Evolutionary conservation across 805 yeast species (phyloP).

Genomic region (Scheffersomyces stipitis): DNA sequence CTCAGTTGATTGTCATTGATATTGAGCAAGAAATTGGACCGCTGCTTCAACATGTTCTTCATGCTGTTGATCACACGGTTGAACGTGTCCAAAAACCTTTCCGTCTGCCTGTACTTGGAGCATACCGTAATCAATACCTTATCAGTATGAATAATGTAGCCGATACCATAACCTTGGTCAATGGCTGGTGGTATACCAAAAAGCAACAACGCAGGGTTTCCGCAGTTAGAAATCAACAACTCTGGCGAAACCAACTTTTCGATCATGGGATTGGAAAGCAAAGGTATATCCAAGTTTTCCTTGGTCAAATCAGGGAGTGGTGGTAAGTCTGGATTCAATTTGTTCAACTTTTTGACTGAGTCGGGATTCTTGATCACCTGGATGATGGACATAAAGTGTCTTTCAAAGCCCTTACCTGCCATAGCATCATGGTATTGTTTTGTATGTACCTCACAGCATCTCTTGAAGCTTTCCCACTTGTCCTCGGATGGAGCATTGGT

Average conservation of each 20-base stretch:
- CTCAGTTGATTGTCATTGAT: constrained; percentile 33
- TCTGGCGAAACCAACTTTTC: constrained; percentile 38
- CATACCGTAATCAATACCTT: constrained; percentile 78
- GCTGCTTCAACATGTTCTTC: constrained; percentile 46
- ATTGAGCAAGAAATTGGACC: constrained; percentile 30
- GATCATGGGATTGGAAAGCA: constrained; percentile 32
- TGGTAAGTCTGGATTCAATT: constrained; percentile 45
- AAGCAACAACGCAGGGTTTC: constrained; percentile 80
- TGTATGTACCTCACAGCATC: constrained; percentile 54
- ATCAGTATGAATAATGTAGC: constrained; percentile 81
- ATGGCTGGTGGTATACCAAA: constrained; percentile 93
- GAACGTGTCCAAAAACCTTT: constrained; percentile 69
- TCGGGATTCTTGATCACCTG: constrained; percentile 52
- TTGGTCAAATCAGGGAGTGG: constrained; percentile 21
- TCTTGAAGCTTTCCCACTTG: constrained; percentile 52
- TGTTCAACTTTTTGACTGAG: constrained; percentile 36
- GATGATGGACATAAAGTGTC: constrained; percentile 66
- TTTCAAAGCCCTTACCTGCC: constrained; percentile 67
- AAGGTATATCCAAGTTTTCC: constrained; percentile 21
- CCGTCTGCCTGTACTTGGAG: constrained; percentile 86
- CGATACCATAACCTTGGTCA: constrained; percentile 91
- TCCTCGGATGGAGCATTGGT: constrained; percentile 47
- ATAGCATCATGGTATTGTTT: constrained; percentile 50
- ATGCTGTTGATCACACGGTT: constrained; percentile 61
- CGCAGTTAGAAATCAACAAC: constrained; percentile 68